phyloP scores from a whole-genome alignment of 345 rosid species.

The Mangifera indica region DNA sequence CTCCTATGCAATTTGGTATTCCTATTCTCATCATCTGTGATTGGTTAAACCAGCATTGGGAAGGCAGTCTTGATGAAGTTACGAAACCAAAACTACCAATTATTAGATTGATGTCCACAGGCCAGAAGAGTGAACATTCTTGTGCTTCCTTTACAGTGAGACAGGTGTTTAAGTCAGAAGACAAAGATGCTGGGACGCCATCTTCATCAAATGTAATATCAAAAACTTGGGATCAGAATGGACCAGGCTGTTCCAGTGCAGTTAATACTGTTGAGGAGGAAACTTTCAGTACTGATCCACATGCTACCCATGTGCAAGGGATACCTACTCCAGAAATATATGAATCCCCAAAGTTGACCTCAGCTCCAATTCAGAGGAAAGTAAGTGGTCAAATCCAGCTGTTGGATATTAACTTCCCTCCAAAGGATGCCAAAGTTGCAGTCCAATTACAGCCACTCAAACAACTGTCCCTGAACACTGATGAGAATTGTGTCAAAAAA shows the following conservation, averaged over 20 bases:
- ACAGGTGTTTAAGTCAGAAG: conserved; percentile 74
- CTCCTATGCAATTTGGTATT: conserved; percentile 82
- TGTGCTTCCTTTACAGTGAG: conserved; percentile 83
- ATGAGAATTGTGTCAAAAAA: conserved; percentile 38
- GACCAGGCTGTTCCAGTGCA: conserved; percentile 42
- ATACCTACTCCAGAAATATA: conserved; percentile 91
- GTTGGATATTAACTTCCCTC: conserved; percentile 91
- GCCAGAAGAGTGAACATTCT: conserved; percentile 87
- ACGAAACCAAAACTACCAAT: conserved; percentile 83
- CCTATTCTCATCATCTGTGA: conserved; percentile 88
- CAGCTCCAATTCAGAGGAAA: conserved; percentile 60
- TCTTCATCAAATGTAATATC: conserved; percentile 49
- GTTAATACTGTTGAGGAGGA: conserved; percentile 46
- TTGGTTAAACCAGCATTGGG: conserved; percentile 99
- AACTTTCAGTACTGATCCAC: conserved; percentile 39
- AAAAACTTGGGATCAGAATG: conserved; percentile 41
- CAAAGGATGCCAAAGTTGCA: conserved; percentile 41
- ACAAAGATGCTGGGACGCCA: conserved; percentile 45
- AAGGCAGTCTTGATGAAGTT: conserved; percentile 87
- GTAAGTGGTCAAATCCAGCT: conserved; percentile 56
- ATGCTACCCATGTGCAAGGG: conserved; percentile 59
- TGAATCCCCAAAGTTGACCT: conserved; percentile 70
- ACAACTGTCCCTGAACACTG: conserved; percentile 28
- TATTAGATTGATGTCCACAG: conserved; percentile 82
- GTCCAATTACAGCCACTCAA: conserved; percentile 28